Evolutionary conservation across 345 rosid genomes (phyloP).

Genomic region (Gynandropsis gynandra): DNA sequence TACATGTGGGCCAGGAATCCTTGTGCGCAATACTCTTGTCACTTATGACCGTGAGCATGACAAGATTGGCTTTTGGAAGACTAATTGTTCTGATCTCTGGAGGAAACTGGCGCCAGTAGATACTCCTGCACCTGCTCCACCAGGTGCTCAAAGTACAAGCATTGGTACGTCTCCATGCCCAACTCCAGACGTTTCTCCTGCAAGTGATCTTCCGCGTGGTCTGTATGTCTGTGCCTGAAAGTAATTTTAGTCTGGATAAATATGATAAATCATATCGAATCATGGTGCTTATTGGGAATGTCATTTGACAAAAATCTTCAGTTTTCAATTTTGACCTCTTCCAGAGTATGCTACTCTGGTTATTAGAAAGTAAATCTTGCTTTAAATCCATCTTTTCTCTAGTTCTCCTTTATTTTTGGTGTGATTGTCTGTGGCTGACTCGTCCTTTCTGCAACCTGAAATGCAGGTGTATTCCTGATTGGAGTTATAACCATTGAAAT

Average conservation of each 20-base stretch:
- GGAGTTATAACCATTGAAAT: conserved; percentile 60
- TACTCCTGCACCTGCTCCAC: conserved; percentile 38
- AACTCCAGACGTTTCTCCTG: conserved; percentile 33
- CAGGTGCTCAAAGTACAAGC: conserved; percentile 27
- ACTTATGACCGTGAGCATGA: conserved; percentile 71
- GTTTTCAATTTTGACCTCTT: no score
- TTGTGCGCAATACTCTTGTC: conserved; percentile 68
- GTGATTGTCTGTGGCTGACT: no score
- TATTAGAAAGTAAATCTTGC: no score
- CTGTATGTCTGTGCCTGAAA: conserved; percentile 5
- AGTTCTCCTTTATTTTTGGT: no score
- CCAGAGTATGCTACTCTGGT: no score
- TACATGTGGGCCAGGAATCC: conserved; percentile 56
- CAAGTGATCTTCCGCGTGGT: conserved; percentile 43
- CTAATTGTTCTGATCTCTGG: conserved; percentile 75
- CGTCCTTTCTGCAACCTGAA: conserved; percentile 15
- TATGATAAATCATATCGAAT: background rate
- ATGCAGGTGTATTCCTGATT: conserved; percentile 39
- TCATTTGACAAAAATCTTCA: no score
- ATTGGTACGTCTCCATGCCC: conserved; percentile 32
- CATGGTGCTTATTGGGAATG: no score
- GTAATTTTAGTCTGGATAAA: conserved; percentile 9
- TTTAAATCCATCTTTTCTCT: no score
- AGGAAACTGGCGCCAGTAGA: conserved; percentile 36
- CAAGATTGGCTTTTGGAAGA: conserved; percentile 72